Percentiles rank a stretch among this genome's conserved stretches.
Evolutionary conservation across 2,329 filamentous ascomycete genomes (phyloP).

Genomic region (Coniochaeta ligniaria): DNA sequence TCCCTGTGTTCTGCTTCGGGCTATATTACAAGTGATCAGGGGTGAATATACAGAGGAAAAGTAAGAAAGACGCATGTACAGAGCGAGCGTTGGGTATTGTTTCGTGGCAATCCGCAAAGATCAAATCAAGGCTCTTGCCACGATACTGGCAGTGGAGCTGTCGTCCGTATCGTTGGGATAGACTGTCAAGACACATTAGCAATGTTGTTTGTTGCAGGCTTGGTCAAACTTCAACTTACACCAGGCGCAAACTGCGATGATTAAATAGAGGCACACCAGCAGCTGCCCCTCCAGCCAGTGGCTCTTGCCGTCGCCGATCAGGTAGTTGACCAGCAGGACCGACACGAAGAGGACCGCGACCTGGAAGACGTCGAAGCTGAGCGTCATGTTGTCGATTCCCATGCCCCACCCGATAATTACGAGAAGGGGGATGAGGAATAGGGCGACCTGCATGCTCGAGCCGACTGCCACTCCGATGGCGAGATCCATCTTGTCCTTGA

Average conservation of each 20-base stretch:
- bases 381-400: conserved; percentile 63
- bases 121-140: not conserved
- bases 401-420: conserved; percentile 76
- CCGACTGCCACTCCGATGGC: conserved; percentile 76
- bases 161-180: not conserved
- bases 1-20: not conserved
- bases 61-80: not conserved
- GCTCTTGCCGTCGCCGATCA: conserved; percentile 75
- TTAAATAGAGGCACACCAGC: conserved; percentile 70
- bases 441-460: conserved; percentile 72
- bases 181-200: not conserved
- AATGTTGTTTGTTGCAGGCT: not conserved
- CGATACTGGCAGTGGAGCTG: not conserved
- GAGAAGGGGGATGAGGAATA: conserved; percentile 71
- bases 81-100: not conserved
- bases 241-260: conserved; percentile 65
- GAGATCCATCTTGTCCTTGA: conserved; percentile 81
- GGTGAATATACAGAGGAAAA: not conserved
- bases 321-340: conserved; percentile 77
- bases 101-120: not conserved
- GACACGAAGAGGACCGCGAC: conserved; percentile 79
- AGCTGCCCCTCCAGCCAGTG: conserved; percentile 77
- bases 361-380: conserved; percentile 85
- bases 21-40: not conserved
- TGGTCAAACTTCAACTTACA: conserved; percentile 37